Conservation (phyloP, 768 basidiomycete genomes). For the Mycena venus region DNA sequence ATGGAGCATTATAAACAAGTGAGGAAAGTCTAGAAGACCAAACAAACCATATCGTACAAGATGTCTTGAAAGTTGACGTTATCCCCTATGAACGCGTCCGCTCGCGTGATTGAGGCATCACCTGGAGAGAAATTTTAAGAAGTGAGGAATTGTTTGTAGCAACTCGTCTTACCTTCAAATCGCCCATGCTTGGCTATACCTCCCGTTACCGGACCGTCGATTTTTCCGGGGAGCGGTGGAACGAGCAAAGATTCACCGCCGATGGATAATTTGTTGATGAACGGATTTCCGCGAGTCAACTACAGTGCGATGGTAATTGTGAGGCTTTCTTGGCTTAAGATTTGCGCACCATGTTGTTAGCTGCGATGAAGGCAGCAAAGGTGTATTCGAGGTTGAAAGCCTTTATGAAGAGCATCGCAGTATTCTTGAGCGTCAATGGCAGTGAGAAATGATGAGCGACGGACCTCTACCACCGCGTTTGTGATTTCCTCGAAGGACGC, state of each 20-base stretch:
- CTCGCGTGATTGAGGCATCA: no score
- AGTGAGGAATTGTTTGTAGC: conserved; percentile 20
- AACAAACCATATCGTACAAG: conserved; percentile 23
- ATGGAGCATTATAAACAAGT: not conserved
- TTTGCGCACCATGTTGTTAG: conserved; percentile 26
- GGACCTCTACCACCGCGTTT: conserved; percentile 29
- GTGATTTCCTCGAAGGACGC: conserved; percentile 29
- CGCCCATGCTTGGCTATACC: conserved; percentile 34
- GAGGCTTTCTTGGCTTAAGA: not conserved
- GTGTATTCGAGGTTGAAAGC: conserved; percentile 26
- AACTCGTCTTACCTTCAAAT: conserved; percentile 8
- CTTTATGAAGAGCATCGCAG: no score
- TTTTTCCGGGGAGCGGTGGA: no score
- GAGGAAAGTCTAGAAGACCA: not conserved
- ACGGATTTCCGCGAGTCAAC: conserved; percentile 30
- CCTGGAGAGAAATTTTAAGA: no score
- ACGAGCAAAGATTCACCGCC: conserved; percentile 28
- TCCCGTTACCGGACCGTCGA: conserved; percentile 29
- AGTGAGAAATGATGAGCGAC: not conserved
- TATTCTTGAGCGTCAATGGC: no score
- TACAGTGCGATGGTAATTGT: not conserved
- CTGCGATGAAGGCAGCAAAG: conserved; percentile 14
- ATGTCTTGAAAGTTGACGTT: conserved; percentile 30
- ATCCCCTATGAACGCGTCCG: conserved; percentile 33
- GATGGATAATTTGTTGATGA: conserved; percentile 26